Evolutionary conservation across 768 basidiomycete genomes (phyloP), one percentile per base, ranked within the genome.

Genomic region (Suillus subluteus): DNA sequence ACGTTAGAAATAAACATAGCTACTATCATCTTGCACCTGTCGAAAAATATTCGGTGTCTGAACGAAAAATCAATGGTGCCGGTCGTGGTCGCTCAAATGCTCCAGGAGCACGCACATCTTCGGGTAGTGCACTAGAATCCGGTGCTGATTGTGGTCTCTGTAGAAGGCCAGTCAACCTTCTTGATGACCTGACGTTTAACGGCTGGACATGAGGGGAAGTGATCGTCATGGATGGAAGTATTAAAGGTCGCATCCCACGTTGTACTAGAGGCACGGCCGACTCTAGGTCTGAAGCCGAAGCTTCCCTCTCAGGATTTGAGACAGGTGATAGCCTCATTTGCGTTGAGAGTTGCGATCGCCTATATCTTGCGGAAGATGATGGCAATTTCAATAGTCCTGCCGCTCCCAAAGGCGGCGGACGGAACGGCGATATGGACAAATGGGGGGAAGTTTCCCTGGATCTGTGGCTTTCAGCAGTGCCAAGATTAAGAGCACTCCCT

Each of bases 31-130:
- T 63, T 32, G 63, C 32, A 67, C 59, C 18, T 61, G 18, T 61
- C 18, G 55, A 48, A 70, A 54, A 66, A 62, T 66, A 67, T 30
- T 66, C 67, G 26, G 32, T 30, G 32, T 69, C 67, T 37, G 69
- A 56, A 41, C 67, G 63, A 61, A 79, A 64, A 58, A 69, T 52
- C 15, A 77, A 67, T n/a, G 82, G 84, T 38, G 84, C 80, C 26
- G 82, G 80, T 68, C 85, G 73, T 62, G 81, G 83, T 58, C 79
- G 76, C 65, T 83, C 81, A 69, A 75, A 78, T 46, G 66, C 68
- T 64, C 67, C 74, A 37, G 74, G 71, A 66, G 46, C 67, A 40
- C 71, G 62, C 56, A 65, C 59, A 62, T 68, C 70, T 59, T 63
- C 64, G 15, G 69, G 37, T 37, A 32, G 43, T 26, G 63, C 71